These are phyloP conservation scores for Tuber microsphaerosporum DNA, from an alignment of 495 filamentous ascomycete genomes.

Conservation along the genomic window DNA sequence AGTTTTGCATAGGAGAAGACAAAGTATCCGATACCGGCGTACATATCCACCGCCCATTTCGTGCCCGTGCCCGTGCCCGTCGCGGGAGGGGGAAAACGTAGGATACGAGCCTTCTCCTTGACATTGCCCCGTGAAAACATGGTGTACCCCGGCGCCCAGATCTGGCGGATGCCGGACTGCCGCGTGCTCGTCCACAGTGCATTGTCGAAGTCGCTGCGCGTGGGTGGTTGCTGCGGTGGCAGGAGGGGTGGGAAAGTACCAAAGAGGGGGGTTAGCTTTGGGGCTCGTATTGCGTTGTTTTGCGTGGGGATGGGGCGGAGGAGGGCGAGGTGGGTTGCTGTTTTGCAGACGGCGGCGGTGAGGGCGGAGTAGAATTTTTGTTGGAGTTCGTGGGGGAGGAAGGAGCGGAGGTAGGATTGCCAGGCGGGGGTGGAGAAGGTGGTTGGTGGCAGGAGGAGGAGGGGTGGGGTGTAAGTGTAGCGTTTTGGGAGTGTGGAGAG, in stretches of 20 bases:
- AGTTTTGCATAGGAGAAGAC: slow-evolving; percentile 67
- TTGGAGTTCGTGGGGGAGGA: slow-evolving; percentile 11
- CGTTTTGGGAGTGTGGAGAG: slow-evolving; percentile 36
- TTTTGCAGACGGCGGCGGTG: slow-evolving; percentile 16
- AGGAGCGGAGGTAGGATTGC: slow-evolving; percentile 23
- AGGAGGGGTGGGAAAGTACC: slow-evolving; percentile 13
- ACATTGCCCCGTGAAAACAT: slow-evolving; percentile 91
- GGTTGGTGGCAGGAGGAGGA: slow-evolving; percentile 22
- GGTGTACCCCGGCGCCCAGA: slow-evolving; percentile 77
- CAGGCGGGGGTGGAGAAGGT: slow-evolving; percentile 21
- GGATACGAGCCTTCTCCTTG: slow-evolving; percentile 73
- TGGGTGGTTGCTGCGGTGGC: not conserved
- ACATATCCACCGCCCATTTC: slow-evolving; percentile 67
- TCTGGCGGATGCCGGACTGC: slow-evolving; percentile 76
- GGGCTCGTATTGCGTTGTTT: slow-evolving; percentile 11
- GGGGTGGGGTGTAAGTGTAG: slow-evolving; percentile 32
- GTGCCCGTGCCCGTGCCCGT: slow-evolving; percentile 43
- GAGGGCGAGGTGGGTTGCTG: slow-evolving; percentile 37
- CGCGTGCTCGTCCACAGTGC: slow-evolving; percentile 69
- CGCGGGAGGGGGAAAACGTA: slow-evolving; percentile 39
- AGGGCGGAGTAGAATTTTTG: slow-evolving; percentile 16
- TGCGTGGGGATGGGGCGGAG: slow-evolving; percentile 21
- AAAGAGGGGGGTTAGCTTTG: slow-evolving; percentile 19
- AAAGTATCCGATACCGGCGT: slow-evolving; percentile 91
- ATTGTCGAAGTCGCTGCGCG: slow-evolving; percentile 48